Conservation (phyloP, 176 grass and related monocot genomes). For the Otatea glauca region DNA sequence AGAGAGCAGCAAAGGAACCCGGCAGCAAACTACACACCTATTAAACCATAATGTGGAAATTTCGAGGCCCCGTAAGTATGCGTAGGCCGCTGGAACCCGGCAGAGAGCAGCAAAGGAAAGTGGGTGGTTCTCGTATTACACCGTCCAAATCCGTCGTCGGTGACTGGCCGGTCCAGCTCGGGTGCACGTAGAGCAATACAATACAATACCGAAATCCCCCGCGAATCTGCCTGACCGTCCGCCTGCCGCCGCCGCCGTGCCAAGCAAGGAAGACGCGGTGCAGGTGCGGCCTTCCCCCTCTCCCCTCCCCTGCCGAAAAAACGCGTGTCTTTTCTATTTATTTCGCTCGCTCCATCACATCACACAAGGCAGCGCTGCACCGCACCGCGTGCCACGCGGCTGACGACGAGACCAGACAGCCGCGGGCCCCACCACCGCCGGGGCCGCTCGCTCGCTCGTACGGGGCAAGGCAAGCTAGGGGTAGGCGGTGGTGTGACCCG, state of each 20-base stretch:
- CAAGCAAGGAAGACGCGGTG: constrained; percentile 46
- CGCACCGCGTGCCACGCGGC: constrained; percentile 54
- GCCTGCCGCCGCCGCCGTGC: constrained; percentile 39
- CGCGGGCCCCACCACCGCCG: background rate
- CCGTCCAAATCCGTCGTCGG: constrained; percentile 26
- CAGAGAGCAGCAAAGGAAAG: background rate
- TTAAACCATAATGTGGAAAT: background rate
- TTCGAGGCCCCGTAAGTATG: background rate
- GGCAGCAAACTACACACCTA: no score
- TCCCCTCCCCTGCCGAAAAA: background rate
- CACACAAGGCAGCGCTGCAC: constrained; percentile 23
- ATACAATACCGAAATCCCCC: background rate
- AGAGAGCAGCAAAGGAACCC: no score
- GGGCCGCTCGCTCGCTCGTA: background rate
- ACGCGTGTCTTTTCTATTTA: background rate
- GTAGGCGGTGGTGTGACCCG: constrained; percentile 15
- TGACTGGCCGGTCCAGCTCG: background rate
- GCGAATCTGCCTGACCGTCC: constrained; percentile 15
- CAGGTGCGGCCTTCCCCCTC: constrained; percentile 22
- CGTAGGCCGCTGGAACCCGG: background rate
- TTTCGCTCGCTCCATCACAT: constrained; percentile 2
- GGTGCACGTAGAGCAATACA: constrained; percentile 14
- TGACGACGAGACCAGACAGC: background rate
- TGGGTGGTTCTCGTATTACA: background rate
- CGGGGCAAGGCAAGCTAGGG: background rate